These are phyloP conservation scores for Fomitopsis betulina DNA, from an alignment of 1,284 basidiomycete genomes.

Conservation along the genomic window DNA sequence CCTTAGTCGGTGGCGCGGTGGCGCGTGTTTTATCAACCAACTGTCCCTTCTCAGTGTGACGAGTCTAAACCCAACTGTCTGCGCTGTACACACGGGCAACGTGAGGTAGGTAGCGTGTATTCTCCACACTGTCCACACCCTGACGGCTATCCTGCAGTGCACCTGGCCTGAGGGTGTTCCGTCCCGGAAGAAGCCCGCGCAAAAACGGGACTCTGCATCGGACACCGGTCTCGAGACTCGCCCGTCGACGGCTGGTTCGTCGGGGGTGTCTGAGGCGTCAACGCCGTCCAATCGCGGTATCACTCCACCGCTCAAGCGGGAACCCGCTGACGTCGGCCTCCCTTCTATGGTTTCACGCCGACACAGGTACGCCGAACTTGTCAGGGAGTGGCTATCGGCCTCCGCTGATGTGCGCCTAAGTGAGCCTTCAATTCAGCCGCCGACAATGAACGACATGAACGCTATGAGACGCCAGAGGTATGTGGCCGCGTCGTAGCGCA, in stretches of 20 bases:
- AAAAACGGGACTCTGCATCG: constrained; percentile 32
- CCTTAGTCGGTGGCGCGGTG: constrained; percentile 2
- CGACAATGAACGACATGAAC: constrained; percentile 14
- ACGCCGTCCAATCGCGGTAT: constrained; percentile 62
- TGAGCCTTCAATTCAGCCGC: constrained; percentile 18
- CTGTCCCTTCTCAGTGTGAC: constrained; percentile 54
- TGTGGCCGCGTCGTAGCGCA: constrained; percentile 17
- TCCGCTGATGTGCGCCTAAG: constrained; percentile 7
- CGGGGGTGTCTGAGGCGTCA: constrained; percentile 54
- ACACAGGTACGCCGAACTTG: constrained; percentile 36
- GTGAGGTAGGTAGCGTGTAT: constrained; percentile 50
- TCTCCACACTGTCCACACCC: constrained; percentile 9
- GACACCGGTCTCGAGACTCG: constrained; percentile 44
- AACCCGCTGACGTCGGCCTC: constrained; percentile 44
- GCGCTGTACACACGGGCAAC: constrained; percentile 73
- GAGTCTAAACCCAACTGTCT: constrained; percentile 77
- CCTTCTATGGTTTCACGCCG: constrained; percentile 49
- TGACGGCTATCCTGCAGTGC: constrained; percentile 44
- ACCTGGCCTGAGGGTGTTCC: constrained; percentile 77
- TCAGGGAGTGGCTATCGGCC: neutral
- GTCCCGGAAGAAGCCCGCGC: constrained; percentile 48
- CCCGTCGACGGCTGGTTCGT: constrained; percentile 61
- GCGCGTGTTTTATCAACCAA: constrained; percentile 10
- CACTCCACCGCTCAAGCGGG: constrained; percentile 48
- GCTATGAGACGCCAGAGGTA: constrained; percentile 43